Evolutionary conservation across 139 green algal species (phyloP), one percentile per base, ranked within the genome.

Genomic region (Closterium sp.): DNA sequence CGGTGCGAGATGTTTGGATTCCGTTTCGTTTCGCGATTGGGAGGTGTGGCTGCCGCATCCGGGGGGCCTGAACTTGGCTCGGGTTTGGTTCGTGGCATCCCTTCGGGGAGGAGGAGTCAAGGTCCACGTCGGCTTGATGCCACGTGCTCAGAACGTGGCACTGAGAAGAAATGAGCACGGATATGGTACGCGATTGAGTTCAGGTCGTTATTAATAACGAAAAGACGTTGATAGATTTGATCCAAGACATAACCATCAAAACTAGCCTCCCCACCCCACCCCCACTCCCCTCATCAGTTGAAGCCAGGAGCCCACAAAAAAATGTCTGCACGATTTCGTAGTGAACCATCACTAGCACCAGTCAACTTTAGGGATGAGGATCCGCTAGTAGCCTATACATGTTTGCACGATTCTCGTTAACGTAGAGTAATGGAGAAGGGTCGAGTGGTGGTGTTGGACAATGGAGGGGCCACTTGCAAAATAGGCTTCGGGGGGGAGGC

Each of bases 401-500:
- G 55, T 76, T 76, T 76, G 3, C 12, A 19, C 55, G 55, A 28
- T 12, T 28, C 55, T 3, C 55, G 12, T 19, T 28, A n/a, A n/a
- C 55, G 55, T 76, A 12, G 9, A 76, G 4, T 19, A 28, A 76
- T 76, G 55, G 55, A 76, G 25, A 76, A 90, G 89, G 85, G 86
- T 9, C 84, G 84, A 25, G 91, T 95, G 31, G 91, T 94, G 16
- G 91, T 94, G 3, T 35, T 94, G 55, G 91, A 94, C 91, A 94
- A 93, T 90, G 91, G 91, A 43, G 91, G 55, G 8, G 85, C 35
- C 31, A 43, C 43, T 10, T 87, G 64, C 83, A 93, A 90, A 31
- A 35, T 89, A 35, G 91, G 91, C 34, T 69, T 94, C 9, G 91
- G 91, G 33, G 91, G 90, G 19, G 64, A 92, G 83, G 81, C 33